Base-by-base conservation (phyloP, 345 rosid species). In the Physaria fendleri region DNA sequence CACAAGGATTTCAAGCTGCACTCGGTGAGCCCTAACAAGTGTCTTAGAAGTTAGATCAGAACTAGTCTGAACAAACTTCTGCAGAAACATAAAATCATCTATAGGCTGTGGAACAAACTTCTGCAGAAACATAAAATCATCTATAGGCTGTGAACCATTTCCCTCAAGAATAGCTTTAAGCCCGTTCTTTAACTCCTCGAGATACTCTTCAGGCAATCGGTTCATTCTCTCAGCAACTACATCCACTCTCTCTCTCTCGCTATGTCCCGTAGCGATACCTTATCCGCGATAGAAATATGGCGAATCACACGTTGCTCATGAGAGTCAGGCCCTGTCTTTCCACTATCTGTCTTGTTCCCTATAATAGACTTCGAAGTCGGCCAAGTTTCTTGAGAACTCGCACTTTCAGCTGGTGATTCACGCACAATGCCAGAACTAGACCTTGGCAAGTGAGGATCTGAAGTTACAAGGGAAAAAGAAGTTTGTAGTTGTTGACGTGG, bases 371-470 rank as follows among this genome's bases (percentile, higher is more conserved):
- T 85, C 2, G 84, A 78, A 74, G 88, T 68, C 25, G 95, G 96
- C 96, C 97, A 94, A 12, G 96, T 94, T 56, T 94, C 99, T 56
- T 81, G 79, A 27, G 97, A 94, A 76, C 96, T 90, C 2, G 97
- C 97, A 76, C 97, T 94, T 74, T 87, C 97, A 25, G 97, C 84
- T 29, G 99, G 99, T 6, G 97, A 94, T 68, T 90, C 97, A 5
- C 82, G 95, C 27, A 76, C 74, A 39, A 82, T 76, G 62, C 81
- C 90, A 8, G 93, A 82, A 64, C 77, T 90, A 10, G 91, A 80
- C 23, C 90, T 79, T 35, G 85, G 79, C 65, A 83, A 15, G 77
- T 61, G 81, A 57, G 82, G 80, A 71, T 90, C 93, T 0, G 84
- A 83, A 13, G 95, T 71, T 14, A 85, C 80, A 8, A 87, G 78